These are phyloP conservation scores for Keithomyces neogunnii DNA, from an alignment of 2,329 filamentous ascomycete genomes.

Conservation along the genomic window DNA sequence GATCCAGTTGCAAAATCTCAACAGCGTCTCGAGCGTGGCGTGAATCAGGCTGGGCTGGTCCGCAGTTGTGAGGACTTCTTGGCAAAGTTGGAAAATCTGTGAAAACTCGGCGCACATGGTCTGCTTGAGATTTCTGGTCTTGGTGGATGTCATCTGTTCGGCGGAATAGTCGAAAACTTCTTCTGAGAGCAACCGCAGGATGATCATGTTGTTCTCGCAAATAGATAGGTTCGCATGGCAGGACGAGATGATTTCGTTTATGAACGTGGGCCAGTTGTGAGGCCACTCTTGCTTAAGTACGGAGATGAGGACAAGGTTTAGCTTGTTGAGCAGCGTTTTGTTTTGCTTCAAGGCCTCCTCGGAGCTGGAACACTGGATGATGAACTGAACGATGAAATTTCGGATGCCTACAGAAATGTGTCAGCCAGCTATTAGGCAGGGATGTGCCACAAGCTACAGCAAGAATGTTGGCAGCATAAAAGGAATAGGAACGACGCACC, in stretches of 20 bases:
- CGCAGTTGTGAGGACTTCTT: slow-evolving; percentile 86
- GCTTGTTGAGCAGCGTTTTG: slow-evolving; percentile 90
- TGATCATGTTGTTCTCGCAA: slow-evolving; percentile 99
- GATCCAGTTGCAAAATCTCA: slow-evolving; percentile 99
- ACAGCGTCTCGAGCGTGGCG: slow-evolving; percentile 89
- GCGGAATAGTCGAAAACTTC: slow-evolving; percentile 99
- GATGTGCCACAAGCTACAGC: no score
- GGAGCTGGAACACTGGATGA: slow-evolving; percentile 84
- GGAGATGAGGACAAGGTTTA: slow-evolving; percentile 94
- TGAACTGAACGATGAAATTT: slow-evolving; percentile 98
- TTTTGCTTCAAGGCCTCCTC: slow-evolving; percentile 81
- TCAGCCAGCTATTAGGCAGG: slow-evolving; percentile 1
- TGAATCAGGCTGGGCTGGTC: slow-evolving; percentile 84
- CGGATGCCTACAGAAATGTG: slow-evolving; percentile 63
- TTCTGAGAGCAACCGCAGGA: slow-evolving; percentile 87
- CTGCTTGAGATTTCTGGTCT: slow-evolving; percentile 93
- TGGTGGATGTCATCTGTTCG: slow-evolving; percentile 98
- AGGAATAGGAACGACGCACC: slow-evolving; percentile 36
- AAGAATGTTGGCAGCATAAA: not conserved
- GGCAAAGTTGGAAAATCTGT: slow-evolving; percentile 94
- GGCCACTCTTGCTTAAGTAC: slow-evolving; percentile 99
- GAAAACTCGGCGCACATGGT: slow-evolving; percentile 99
- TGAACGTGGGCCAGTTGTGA: slow-evolving; percentile 99
- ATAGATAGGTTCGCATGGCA: slow-evolving; percentile 94
- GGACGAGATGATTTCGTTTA: slow-evolving; percentile 97